A percentile compares a stretch with the other conserved stretches of the same genome.
These are phyloP conservation scores for Vaccinium macrocarpon DNA, from an alignment of 148 eudicot species.

Conservation along the genomic window DNA sequence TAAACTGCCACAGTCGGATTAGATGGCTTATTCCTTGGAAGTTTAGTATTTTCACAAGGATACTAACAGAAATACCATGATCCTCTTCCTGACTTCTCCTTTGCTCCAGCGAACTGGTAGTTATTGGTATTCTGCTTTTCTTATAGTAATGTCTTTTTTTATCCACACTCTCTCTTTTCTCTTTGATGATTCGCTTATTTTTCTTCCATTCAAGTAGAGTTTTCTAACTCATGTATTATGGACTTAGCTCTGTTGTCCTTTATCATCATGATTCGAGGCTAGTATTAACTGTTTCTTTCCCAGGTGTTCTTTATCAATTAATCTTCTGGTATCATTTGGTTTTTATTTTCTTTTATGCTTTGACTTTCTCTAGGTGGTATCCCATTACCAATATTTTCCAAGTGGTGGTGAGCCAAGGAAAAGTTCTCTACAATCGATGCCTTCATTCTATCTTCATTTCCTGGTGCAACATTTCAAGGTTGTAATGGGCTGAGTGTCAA, in stretches of 20 bases:
- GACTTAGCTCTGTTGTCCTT: not conserved
- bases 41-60: not conserved
- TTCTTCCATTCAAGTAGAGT: not conserved
- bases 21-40: not conserved
- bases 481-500: constrained; percentile 1
- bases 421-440: constrained; percentile 3
- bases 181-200: not conserved
- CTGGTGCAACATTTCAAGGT: constrained; percentile 11
- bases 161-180: not conserved
- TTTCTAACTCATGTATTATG: not conserved
- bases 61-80: not conserved
- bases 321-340: not conserved
- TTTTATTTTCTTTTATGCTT: not conserved
- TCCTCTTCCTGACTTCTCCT: constrained; percentile 2
- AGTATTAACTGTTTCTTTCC: not conserved
- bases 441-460: constrained; percentile 1
- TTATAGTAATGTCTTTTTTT: not conserved
- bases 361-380: not conserved
- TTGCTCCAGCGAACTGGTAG: not conserved
- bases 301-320: not conserved
- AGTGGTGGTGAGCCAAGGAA: constrained; percentile 8
- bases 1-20: not conserved
- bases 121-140: not conserved
- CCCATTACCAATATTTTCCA: constrained; percentile 9
- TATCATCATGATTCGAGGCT: not conserved